These are phyloP conservation scores for Coffea eugenioides DNA, from an alignment of 257 asterid species.

Conservation along the genomic window DNA sequence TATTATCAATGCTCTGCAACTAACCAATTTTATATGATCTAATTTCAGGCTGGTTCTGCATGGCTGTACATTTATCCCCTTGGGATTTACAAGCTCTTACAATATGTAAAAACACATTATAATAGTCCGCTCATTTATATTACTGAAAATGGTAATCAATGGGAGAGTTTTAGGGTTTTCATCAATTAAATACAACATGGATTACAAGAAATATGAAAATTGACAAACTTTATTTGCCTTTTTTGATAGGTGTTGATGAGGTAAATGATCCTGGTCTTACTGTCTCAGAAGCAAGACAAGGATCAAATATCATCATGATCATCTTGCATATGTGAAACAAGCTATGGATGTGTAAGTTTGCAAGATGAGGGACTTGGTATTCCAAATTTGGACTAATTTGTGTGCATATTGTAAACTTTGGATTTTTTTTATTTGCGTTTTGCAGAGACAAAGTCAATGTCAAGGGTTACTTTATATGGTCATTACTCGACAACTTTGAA, in stretches of 20 bases:
- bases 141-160: constrained; percentile 30
- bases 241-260: constrained; percentile 17
- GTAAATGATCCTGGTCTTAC: constrained; percentile 11
- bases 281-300: constrained; percentile 12
- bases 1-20: no score
- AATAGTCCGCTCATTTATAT: constrained; percentile 30
- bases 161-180: not conserved
- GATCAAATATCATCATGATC: constrained; percentile 18
- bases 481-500: constrained; percentile 16
- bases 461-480: constrained; percentile 6
- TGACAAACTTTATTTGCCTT: no score
- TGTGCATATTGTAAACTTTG: not conserved
- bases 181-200: not conserved
- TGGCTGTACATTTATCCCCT: constrained; percentile 31
- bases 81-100: constrained; percentile 25
- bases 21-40: not conserved
- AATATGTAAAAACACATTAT: constrained; percentile 5
- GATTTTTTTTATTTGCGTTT: not conserved
- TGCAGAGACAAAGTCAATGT: constrained; percentile 12
- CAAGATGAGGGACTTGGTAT: not conserved
- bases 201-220: no score
- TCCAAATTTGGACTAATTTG: not conserved
- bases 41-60: constrained; percentile 19
- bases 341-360: constrained; percentile 20
- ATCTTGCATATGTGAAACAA: constrained; percentile 12